Conservation (phyloP, 192 early-diverging fungal species). For the Gonapodya prolifera region DNA sequence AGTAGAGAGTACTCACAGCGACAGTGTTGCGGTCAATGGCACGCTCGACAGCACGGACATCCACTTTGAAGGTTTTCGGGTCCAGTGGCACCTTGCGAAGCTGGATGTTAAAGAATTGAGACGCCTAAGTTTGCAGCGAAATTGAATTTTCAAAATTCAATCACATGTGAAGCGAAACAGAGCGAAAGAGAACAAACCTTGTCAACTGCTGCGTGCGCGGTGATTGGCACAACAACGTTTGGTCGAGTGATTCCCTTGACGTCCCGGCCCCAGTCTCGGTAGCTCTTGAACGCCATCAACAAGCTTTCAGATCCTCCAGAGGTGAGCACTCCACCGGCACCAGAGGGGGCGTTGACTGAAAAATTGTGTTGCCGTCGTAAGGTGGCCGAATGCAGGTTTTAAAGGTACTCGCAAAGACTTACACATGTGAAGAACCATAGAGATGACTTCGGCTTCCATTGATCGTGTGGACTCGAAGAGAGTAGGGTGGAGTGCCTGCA, state of each 20-base stretch:
- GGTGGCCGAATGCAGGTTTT: background rate
- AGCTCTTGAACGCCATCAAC: slow-evolving; percentile 44
- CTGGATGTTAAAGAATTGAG: slow-evolving; percentile 81
- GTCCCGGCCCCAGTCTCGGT: background rate
- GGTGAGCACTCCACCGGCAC: slow-evolving; percentile 76
- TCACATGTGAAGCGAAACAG: too few species aligned
- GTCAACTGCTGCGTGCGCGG: slow-evolving; percentile 89
- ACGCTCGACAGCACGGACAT: slow-evolving; percentile 56
- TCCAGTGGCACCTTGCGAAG: slow-evolving; percentile 75
- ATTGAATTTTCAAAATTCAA: too few species aligned
- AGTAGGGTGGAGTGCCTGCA: slow-evolving; percentile 75
- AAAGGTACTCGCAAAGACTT: background rate
- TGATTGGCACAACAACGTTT: slow-evolving; percentile 62
- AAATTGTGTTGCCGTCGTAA: slow-evolving; percentile 63
- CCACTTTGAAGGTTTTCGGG: slow-evolving; percentile 56
- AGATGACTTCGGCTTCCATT: slow-evolving; percentile 90
- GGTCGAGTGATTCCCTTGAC: background rate
- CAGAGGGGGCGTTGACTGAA: slow-evolving; percentile 55
- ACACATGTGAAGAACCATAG: slow-evolving; percentile 50
- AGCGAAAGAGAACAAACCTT: slow-evolving; percentile 47
- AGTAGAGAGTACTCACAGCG: slow-evolving; percentile 30
- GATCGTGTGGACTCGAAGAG: slow-evolving; percentile 88
- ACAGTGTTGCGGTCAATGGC: slow-evolving; percentile 88
- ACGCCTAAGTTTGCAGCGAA: background rate
- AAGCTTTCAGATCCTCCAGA: slow-evolving; percentile 91